A percentile compares a stretch with the other conserved stretches of the same genome.
These are phyloP conservation scores for Prosopis cineraria DNA, from an alignment of 306 rosid genomes.

Conservation along the genomic window DNA sequence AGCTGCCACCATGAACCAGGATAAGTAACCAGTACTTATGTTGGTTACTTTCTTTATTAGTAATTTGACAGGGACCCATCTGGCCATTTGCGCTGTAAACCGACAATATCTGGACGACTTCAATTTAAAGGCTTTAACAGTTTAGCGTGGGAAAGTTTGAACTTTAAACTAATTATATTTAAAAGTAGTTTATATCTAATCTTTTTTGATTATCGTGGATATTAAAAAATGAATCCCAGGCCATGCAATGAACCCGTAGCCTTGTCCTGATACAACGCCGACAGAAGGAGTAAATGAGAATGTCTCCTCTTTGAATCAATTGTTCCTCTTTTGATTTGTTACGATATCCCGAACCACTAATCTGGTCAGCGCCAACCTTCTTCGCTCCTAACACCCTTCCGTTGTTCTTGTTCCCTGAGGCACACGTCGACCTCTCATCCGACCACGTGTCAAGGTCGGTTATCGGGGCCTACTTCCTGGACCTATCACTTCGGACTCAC, in stretches of 20 bases:
- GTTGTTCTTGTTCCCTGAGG: neutral
- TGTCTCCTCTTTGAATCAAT: too few species aligned
- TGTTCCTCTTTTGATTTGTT: too few species aligned
- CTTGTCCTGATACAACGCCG: neutral
- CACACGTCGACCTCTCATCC: slow-evolving; percentile 30
- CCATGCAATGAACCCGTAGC: neutral
- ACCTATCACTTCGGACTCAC: slow-evolving; percentile 8
- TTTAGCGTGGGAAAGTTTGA: too few species aligned
- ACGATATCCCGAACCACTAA: neutral
- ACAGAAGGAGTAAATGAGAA: neutral
- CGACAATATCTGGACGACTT: neutral
- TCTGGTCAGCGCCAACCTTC: neutral
- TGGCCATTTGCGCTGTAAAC: neutral
- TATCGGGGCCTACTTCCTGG: slow-evolving; percentile 34
- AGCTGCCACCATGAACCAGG: neutral
- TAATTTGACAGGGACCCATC: neutral
- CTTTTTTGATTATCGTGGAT: too few species aligned
- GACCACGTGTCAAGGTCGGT: slow-evolving; percentile 61
- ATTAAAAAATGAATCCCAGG: neutral
- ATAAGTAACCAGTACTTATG: neutral
- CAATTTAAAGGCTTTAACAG: neutral
- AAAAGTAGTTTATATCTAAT: too few species aligned
- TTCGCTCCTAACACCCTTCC: neutral
- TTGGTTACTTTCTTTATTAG: neutral
- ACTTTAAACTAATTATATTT: too few species aligned